Evolutionary conservation across 352 stramenopile species (phyloP), one percentile per base, ranked within the genome.

Genomic region (Bremia lactucae): DNA sequence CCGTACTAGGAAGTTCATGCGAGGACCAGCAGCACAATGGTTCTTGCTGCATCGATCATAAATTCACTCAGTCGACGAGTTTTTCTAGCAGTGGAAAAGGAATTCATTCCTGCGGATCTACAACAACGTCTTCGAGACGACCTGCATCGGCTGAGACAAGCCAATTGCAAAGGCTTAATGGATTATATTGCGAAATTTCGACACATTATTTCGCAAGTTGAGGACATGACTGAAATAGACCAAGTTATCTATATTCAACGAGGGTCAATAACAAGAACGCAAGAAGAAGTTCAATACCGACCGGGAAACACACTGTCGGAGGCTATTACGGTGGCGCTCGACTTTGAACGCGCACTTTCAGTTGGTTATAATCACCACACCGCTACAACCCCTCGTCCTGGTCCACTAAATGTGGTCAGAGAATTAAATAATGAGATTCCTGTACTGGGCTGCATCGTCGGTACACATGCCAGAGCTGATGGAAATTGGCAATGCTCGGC

Each of bases 191-290:
- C 44, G 1, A 46, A 45, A 22, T 45, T 46, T 29, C 2, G 36
- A 0, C 36, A 45, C 9, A 13, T 46, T 15, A 46, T 52, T 19
- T 46, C 18, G 25, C 45, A 52, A n/a, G 22, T 52, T 2, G 1
- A 21, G 2, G 21, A 46, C 4, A 55, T 55, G 40, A 45, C 33
- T 19, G 33, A 49, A 9, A 35, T 55, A 10, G 39, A 46, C 7
- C 40, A 49, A n/a, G 49, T 49, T 4, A 49, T 41, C 2, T 31
- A 41, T 55, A 24, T 33, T 14, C 26, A 33, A 14, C 13, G 26
- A 33, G 26, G 34, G 29, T 16, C 33, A 38, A 6, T 24, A 21
- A 5, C 22, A 3, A 19, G 34, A 9, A 55, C 39, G 5, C 11
- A 25, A 8, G 47, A 49, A 36, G 47, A 49, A 21, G 47, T 49